These are phyloP conservation scores for Euptelea pleiosperma DNA, from an alignment of 164 flowering plant species.

Conservation along the genomic window DNA sequence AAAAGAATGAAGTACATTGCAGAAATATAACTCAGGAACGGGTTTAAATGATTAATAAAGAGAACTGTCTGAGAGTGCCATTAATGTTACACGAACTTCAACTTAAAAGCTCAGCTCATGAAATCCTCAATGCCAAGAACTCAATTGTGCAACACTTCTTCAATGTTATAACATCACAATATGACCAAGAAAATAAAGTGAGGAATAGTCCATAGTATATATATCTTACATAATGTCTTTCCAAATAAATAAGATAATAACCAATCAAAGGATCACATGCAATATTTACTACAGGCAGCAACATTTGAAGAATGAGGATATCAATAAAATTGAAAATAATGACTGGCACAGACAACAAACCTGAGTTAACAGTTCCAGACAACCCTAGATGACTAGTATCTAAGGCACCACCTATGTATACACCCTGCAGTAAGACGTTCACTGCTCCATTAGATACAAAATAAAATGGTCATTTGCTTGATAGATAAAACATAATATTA, in stretches of 20 bases:
- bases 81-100: too few relatives aligned
- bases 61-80: too few relatives aligned
- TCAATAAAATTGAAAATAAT: neutral
- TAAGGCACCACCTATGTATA: slow-evolving; percentile 44
- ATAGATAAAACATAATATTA: neutral
- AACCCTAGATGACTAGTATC: slow-evolving; percentile 50
- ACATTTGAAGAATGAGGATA: neutral
- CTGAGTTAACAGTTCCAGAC: slow-evolving; percentile 57
- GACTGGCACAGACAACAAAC: slow-evolving; percentile 34
- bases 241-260: neutral
- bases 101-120: too few relatives aligned
- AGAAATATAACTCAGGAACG: too few relatives aligned
- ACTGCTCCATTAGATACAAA: slow-evolving; percentile 4
- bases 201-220: too few relatives aligned
- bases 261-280: neutral
- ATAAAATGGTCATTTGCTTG: neutral
- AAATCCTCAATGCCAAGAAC: too few relatives aligned
- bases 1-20: too few relatives aligned
- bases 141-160: too few relatives aligned
- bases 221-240: too few relatives aligned
- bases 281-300: neutral
- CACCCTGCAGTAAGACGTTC: slow-evolving; percentile 48
- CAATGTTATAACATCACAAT: too few relatives aligned
- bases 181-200: too few relatives aligned
- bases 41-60: too few relatives aligned